Percentiles rank a stretch among this genome's conserved stretches.
Conservation (phyloP, 73 alveolate genomes). For the Tetrahymena thermophila region DNA sequence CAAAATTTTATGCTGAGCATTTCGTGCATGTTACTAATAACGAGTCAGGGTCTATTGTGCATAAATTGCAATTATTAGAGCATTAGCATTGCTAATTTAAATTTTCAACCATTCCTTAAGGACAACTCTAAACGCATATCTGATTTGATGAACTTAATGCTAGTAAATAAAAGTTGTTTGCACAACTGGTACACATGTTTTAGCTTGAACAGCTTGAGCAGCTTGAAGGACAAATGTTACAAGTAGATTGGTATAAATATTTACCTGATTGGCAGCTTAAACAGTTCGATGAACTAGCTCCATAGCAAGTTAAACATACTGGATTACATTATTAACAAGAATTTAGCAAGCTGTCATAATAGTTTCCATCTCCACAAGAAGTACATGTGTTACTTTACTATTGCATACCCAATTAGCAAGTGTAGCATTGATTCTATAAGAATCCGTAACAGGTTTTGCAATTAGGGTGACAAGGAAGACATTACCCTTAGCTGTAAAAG, state of each 20-base stretch:
- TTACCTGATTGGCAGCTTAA: neutral
- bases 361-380: neutral
- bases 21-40: neutral
- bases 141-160: neutral
- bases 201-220: neutral
- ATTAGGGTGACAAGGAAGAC: neutral
- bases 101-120: neutral
- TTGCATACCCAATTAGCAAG: neutral
- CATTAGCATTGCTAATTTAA: neutral
- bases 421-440: neutral
- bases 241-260: neutral
- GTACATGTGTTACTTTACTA: neutral
- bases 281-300: neutral
- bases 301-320: neutral
- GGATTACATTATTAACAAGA: neutral
- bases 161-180: neutral
- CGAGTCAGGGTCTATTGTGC: neutral
- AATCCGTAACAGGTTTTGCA: neutral
- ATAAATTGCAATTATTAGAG: neutral
- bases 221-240: neutral
- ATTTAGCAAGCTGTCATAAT: neutral
- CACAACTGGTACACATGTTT: neutral
- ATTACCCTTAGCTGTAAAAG: neutral
- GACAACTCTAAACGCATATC: neutral
- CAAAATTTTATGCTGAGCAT: neutral